Evolutionary conservation across 2,329 filamentous ascomycete genomes (phyloP).

Genomic region (Phialophora verrucosa): DNA sequence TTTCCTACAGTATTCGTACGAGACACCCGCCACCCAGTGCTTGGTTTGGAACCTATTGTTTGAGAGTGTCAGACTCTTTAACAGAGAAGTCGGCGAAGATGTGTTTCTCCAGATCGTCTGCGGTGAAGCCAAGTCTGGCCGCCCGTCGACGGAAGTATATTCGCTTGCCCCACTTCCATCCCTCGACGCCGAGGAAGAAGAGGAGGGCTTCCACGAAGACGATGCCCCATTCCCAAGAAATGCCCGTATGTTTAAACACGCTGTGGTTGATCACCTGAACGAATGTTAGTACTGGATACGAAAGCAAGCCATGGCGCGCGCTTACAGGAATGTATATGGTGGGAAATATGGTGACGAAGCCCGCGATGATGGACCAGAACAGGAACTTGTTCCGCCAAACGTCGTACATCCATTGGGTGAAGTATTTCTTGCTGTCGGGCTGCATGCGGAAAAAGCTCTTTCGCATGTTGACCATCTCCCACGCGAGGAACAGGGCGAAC

Average conservation of each 20-base stretch:
- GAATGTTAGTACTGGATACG: neutral
- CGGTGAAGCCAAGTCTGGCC: constrained; percentile 19
- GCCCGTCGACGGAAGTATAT: constrained; percentile 53
- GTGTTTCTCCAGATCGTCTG: constrained; percentile 33
- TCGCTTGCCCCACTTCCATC: constrained; percentile 71
- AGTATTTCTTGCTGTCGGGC: constrained; percentile 63
- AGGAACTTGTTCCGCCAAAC: constrained; percentile 76
- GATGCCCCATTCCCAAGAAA: constrained; percentile 73
- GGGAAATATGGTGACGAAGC: constrained; percentile 64
- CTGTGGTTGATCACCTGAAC: constrained; percentile 61
- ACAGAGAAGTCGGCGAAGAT: neutral
- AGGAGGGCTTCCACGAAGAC: constrained; percentile 65
- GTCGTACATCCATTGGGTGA: constrained; percentile 70
- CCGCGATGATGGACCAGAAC: constrained; percentile 67
- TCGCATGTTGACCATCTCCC: constrained; percentile 77
- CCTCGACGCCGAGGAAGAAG: constrained; percentile 69
- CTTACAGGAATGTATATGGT: constrained; percentile 67
- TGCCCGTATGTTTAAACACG: constrained; percentile 70
- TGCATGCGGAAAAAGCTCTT: constrained; percentile 78
- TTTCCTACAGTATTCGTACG: too few species aligned
- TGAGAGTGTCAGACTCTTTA: neutral
- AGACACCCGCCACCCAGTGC: neutral
- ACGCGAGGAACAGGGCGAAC: constrained; percentile 77
- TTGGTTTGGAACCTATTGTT: neutral
- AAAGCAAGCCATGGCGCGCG: neutral